phyloP scores from a whole-genome alignment of 1,284 basidiomycete genomes.

The Apiotrichum gracile region DNA sequence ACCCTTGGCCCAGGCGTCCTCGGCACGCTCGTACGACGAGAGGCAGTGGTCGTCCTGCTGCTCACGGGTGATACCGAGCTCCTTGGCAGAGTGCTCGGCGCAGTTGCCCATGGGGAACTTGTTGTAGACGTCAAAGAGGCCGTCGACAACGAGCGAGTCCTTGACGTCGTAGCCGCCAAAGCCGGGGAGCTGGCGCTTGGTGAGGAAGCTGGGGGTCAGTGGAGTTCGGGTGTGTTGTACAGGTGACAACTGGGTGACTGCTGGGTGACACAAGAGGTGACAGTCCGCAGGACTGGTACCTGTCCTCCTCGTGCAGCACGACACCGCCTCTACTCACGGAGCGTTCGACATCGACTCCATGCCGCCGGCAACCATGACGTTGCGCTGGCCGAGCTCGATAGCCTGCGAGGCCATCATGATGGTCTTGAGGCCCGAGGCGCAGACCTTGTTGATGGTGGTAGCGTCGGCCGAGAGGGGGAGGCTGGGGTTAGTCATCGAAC shows the following conservation, averaged over 20 bases:
- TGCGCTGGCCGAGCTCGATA: slow-evolving; percentile 72
- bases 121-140: slow-evolving; percentile 94
- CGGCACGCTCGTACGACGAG: slow-evolving; percentile 89
- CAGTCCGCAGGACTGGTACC: no score
- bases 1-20: slow-evolving; percentile 80
- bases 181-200: slow-evolving; percentile 76
- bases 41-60: slow-evolving; percentile 84
- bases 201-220: slow-evolving; percentile 65
- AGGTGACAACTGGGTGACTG: no score
- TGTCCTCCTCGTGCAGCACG: not conserved
- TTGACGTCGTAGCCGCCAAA: slow-evolving; percentile 84
- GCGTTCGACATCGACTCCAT: slow-evolving; percentile 98
- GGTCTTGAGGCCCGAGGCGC: slow-evolving; percentile 91
- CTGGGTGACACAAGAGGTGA: not conserved
- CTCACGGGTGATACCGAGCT: slow-evolving; percentile 76
- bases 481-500: slow-evolving; percentile 10
- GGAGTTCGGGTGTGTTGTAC: not conserved
- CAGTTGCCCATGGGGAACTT: slow-evolving; percentile 96
- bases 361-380: slow-evolving; percentile 85
- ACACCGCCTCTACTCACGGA: slow-evolving; percentile 56
- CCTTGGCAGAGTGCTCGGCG: slow-evolving; percentile 79
- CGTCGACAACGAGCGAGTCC: slow-evolving; percentile 88
- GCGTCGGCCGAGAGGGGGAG: slow-evolving; percentile 80
- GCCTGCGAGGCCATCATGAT: slow-evolving; percentile 88
- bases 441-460: slow-evolving; percentile 99